Conservation (phyloP, 2,329 filamentous ascomycete species). For the Cercospora sp. region DNA sequence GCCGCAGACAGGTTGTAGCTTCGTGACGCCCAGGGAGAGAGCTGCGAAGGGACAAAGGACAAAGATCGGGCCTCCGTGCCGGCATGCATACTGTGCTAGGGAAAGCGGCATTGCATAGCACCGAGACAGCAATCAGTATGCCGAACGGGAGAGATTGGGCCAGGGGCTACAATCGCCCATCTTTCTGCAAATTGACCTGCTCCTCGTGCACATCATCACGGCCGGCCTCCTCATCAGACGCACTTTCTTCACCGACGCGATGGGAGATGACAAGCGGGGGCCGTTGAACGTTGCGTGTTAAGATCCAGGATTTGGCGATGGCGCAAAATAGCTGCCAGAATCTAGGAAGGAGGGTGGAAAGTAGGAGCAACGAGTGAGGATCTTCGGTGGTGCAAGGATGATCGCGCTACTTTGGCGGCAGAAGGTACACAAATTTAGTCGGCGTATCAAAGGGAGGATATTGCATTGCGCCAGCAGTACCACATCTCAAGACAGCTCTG, state of each 20-base stretch:
- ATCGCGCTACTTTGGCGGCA: neutral
- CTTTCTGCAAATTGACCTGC: neutral
- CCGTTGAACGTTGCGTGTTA: constrained; percentile 6
- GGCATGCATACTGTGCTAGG: constrained; percentile 2
- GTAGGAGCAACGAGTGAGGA: neutral
- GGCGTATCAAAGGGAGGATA: neutral
- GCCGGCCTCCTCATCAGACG: neutral
- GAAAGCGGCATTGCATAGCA: neutral
- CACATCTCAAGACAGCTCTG: neutral
- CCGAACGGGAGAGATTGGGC: neutral
- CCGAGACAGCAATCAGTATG: neutral
- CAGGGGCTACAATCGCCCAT: neutral
- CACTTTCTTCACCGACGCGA: neutral
- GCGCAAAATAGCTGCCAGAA: neutral
- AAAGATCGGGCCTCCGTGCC: neutral
- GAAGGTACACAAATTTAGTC: neutral
- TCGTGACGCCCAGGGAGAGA: neutral
- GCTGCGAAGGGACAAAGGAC: neutral
- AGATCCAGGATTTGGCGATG: constrained; percentile 9
- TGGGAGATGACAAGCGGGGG: neutral
- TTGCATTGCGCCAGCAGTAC: neutral
- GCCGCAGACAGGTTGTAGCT: neutral
- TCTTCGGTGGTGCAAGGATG: constrained; percentile 1
- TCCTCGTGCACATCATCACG: neutral
- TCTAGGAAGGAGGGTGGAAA: neutral